Base-by-base conservation (phyloP, 164 flowering plant genomes). In the Taxillus chinensis region DNA sequence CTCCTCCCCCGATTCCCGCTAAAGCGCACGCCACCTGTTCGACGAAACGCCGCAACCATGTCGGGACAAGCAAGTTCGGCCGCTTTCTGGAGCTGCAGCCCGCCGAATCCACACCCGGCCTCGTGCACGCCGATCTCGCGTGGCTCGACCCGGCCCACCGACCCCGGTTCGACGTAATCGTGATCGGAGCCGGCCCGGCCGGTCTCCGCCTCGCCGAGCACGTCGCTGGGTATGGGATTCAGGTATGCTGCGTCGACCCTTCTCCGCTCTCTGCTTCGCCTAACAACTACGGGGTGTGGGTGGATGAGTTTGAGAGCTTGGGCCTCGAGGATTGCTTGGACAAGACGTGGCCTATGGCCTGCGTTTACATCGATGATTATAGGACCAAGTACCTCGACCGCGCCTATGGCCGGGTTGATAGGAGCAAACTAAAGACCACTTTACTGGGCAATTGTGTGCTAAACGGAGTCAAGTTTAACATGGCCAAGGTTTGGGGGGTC, bases 251-350 rank as follows among this genome's bases (percentile, higher is more conserved):
- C 55, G 69, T 89, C 16, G 96, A 86, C 61, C 91, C 93, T 64
- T 77, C 85, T 1, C 96, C 96, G 0, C 83, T 83, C 15, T 77
- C 84, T 41, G 55, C 72, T 65, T 86, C 89, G 89, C 82, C 84
- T 61, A 85, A 89, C 53, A 89, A 86, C 69, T 87, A 87, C 56
- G 96, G 96, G 39, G 83, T 73, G 12, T 89, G 96, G 96, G 84
- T 85, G 17, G 96, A 89, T 67, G 96, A 89, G 70, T 79, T 89
- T 63, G 73, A 78, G 68, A 57, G 42, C 45, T 57, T 85, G 73
- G 86, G 76, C 8, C 81, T 89, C 17, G 77, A 64, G 11, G 78
- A 77, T 68, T 85, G 87, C 64, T 67, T 87, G 13, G 87, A 86
- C 64, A 74, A 77, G 39, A 79, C 74, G 2, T 89, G 96, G 96